A percentile compares a stretch with the other conserved stretches of the same genome.
Conservation (phyloP, 495 filamentous ascomycete genomes). For the Diplogelasinospora grovesii region DNA sequence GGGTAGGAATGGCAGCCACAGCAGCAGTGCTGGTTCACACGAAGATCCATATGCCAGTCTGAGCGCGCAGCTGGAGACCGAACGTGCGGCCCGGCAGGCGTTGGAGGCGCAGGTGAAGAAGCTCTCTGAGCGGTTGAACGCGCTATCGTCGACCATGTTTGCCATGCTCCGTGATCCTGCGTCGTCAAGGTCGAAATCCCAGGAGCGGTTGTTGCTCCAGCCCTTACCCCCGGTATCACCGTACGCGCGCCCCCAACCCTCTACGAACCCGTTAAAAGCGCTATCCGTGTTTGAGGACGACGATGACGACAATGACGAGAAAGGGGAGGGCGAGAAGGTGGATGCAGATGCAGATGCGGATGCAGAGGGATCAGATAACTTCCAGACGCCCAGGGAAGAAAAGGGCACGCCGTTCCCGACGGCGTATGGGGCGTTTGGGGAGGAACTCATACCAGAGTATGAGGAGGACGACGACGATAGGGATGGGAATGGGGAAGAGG, state of each 20-base stretch:
- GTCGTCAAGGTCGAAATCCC: constrained; percentile 20
- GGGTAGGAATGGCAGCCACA: constrained; percentile 19
- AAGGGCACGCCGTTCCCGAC: constrained; percentile 16
- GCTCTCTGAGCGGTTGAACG: constrained; percentile 38
- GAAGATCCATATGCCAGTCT: constrained; percentile 24
- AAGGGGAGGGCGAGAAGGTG: constrained; percentile 13
- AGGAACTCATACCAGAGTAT: constrained; percentile 29
- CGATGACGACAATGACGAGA: constrained; percentile 27
- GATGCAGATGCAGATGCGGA: constrained; percentile 12
- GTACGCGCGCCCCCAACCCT: no score
- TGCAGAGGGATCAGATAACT: constrained; percentile 33
- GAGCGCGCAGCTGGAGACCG: constrained; percentile 39
- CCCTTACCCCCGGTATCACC: constrained; percentile 6
- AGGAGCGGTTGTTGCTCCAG: constrained; percentile 20
- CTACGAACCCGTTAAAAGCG: no score
- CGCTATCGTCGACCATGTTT: constrained; percentile 30
- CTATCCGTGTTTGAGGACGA: constrained; percentile 34
- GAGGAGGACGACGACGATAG: constrained; percentile 13
- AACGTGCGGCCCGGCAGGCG: constrained; percentile 41
- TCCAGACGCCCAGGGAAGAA: constrained; percentile 40
- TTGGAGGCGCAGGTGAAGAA: constrained; percentile 46
- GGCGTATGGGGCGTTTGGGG: constrained; percentile 42
- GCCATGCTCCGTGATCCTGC: constrained; percentile 27
- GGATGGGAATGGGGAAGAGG: constrained; percentile 10
- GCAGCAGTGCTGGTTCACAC: no score